Evolutionary conservation across 192 early-diverging fungal genomes (phyloP), one percentile per base, ranked within the genome.

Genomic region (Anaeromyces robustus): DNA sequence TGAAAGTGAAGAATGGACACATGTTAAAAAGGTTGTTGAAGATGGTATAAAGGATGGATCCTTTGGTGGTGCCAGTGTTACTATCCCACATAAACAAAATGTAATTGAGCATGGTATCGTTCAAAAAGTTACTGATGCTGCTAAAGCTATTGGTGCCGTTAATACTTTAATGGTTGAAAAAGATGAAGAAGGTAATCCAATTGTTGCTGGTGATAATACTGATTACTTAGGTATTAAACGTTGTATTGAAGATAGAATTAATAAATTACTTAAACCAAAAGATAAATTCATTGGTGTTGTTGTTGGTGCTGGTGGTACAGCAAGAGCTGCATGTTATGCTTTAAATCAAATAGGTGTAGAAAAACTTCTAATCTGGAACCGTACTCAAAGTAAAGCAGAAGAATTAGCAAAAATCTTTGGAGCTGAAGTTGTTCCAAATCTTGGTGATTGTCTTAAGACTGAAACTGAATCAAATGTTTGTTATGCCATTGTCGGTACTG

Each of bases 21-120:
- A 84, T 26, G 85, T 88, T 34, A 83, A 92, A 43, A 84, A 80
- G 7, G 80, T 78, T 19, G 80, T 86, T 52, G 79, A 82, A 22
- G 32, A 77, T 41, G 82, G 59, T 11, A 78, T 83, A 68, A 88
- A 26, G 78, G 85, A 78, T 30, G 85, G 12, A 82, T 89, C 78
- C 16, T 98, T 97, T 92, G 96, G 96, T 77, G 98, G 98, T 79
- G 95, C 94, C 2, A 94, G 93, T 28, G 94, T 99, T 2, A 99
- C 98, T 6, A 98, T 98, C 78, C 98, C 98, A 79, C 91, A 94
- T 84, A 99, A 99, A 89, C 86, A 94, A 77, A 89, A 89, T 17
- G 90, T 98, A n/a, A 91, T 97, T 77, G 86, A 88, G 29, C 78
- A 59, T 34, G 80, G 80, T 18, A 88, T 96, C 77, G 85, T 95